Conservation (phyloP, 306 rosid genomes). For the Rosa persica region DNA sequence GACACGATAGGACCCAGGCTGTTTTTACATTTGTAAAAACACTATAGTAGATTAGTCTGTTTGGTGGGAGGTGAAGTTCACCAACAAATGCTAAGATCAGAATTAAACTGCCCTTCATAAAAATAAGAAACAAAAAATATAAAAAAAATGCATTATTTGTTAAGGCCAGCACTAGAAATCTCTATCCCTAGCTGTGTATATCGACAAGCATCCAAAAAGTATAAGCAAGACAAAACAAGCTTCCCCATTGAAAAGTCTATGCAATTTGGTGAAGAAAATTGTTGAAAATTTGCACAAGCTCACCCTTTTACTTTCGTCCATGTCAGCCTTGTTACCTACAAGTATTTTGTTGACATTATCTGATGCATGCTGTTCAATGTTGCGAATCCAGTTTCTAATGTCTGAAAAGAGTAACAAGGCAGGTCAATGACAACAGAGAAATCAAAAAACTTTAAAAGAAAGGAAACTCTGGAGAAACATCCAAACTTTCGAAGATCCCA, state of each 20-base stretch:
- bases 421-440: slow-evolving; percentile 10
- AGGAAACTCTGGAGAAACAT: background rate
- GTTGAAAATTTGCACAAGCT: slow-evolving; percentile 11
- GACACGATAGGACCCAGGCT: background rate
- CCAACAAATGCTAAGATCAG: background rate
- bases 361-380: slow-evolving; percentile 96
- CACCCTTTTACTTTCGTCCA: slow-evolving; percentile 96
- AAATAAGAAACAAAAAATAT: background rate
- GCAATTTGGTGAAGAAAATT: background rate
- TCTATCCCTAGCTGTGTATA: background rate
- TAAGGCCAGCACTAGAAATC: background rate
- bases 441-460: background rate
- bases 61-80: background rate
- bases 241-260: background rate
- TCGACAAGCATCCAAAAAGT: slow-evolving; percentile 10
- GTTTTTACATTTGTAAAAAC: background rate
- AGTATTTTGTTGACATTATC: slow-evolving; percentile 89
- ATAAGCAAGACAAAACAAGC: slow-evolving; percentile 8
- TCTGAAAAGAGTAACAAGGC: slow-evolving; percentile 50
- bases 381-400: slow-evolving; percentile 93
- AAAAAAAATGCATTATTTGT: background rate
- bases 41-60: background rate
- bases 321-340: slow-evolving; percentile 98
- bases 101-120: background rate
- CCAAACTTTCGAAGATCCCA: background rate